A percentile compares a stretch with the other conserved stretches of the same genome.
These are phyloP conservation scores for Sclerotinia trifoliorum DNA, from an alignment of 2,329 filamentous ascomycete genomes.

Conservation along the genomic window DNA sequence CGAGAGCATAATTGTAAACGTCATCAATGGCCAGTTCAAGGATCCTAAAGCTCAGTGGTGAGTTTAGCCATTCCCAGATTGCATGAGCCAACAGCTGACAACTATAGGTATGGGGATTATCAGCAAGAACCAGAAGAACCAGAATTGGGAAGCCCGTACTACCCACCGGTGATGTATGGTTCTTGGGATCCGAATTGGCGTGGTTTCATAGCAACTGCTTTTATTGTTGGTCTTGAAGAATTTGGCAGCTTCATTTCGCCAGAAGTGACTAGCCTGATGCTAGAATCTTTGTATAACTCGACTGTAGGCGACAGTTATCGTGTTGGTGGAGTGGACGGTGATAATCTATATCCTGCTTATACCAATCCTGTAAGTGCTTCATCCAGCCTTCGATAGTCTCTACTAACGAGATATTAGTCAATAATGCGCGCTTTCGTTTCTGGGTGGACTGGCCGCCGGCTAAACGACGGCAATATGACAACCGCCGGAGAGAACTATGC, in stretches of 20 bases:
- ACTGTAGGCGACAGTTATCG: conserved; percentile 56
- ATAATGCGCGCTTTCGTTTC: conserved; percentile 63
- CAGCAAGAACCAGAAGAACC: conserved; percentile 57
- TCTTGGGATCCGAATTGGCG: conserved; percentile 65
- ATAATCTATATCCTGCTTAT: conserved; percentile 63
- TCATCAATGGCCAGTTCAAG: conserved; percentile 54
- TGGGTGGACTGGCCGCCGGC: conserved; percentile 56
- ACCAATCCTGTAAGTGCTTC: conserved; percentile 49
- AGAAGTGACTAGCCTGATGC: conserved; percentile 44
- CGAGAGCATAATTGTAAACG: conserved; percentile 52
- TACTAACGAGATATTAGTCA: conserved; percentile 39
- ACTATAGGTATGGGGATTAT: conserved; percentile 46
- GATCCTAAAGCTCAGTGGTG: conserved; percentile 55
- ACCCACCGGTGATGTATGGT: conserved; percentile 52
- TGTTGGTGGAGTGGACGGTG: conserved; percentile 54
- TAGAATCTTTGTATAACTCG: conserved; percentile 53
- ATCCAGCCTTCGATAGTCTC: background rate
- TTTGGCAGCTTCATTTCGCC: conserved; percentile 44
- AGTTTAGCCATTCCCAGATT: background rate
- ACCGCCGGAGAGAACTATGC: conserved; percentile 55
- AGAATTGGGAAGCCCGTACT: conserved; percentile 51
- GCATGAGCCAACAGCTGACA: background rate
- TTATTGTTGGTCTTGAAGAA: conserved; percentile 59
- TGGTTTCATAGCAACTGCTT: conserved; percentile 59
- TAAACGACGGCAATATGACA: conserved; percentile 59